Conservation (phyloP, 805 yeast species). For the Candida nonsorbophila region DNA sequence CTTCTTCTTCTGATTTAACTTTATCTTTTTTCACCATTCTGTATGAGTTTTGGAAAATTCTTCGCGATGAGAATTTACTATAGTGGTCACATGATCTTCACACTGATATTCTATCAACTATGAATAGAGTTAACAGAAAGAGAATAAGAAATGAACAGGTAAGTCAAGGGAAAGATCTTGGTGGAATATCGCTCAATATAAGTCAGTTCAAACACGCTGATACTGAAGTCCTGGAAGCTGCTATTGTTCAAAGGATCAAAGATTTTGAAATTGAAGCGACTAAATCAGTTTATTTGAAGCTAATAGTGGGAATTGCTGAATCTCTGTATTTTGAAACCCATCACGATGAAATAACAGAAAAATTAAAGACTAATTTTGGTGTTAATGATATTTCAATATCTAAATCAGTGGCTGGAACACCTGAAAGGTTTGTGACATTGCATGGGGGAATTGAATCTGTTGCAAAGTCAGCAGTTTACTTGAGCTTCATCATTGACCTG, state of each 20-base stretch:
- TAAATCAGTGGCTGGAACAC: conserved; percentile 14
- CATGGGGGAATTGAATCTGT: conserved; percentile 18
- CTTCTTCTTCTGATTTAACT: conserved; percentile 38
- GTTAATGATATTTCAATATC: conserved; percentile 18
- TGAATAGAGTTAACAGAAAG: too few relatives aligned
- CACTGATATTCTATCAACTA: neutral
- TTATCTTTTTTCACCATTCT: conserved; percentile 45
- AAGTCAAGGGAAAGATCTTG: too few relatives aligned
- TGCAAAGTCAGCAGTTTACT: conserved; percentile 19
- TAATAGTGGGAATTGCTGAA: conserved; percentile 18
- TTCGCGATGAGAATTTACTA: conserved; percentile 4
- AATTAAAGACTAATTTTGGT: conserved; percentile 15
- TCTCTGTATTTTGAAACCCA: conserved; percentile 16
- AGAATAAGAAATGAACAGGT: too few relatives aligned
- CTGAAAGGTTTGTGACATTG: conserved; percentile 26
- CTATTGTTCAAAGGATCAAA: too few relatives aligned
- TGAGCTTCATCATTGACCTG: conserved; percentile 19
- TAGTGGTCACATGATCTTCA: neutral
- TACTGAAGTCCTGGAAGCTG: too few relatives aligned
- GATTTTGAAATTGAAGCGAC: too few relatives aligned
- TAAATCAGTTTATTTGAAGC: conserved; percentile 5
- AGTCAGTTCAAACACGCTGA: too few relatives aligned
- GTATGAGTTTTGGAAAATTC: conserved; percentile 1
- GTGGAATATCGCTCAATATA: too few relatives aligned
- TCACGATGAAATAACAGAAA: conserved; percentile 6